A percentile compares a stretch with the other conserved stretches of the same genome.
phyloP scores from a whole-genome alignment of 768 basidiomycete genomes.

The Kwoniella europaea region DNA sequence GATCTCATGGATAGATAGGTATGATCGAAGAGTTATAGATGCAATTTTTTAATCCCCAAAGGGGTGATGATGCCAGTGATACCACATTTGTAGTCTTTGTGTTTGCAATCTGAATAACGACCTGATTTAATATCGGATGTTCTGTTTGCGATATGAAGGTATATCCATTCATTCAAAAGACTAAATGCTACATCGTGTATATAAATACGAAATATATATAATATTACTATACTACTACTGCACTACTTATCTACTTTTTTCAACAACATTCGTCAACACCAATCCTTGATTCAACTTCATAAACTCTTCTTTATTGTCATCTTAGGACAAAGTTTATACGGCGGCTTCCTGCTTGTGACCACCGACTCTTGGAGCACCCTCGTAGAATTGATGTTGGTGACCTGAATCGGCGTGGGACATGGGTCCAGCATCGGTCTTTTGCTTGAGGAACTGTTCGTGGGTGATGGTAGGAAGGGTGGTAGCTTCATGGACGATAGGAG shows the following conservation, averaged over 20 bases:
- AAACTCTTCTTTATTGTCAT: too few relatives aligned
- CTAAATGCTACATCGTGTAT: slow-evolving; percentile 26
- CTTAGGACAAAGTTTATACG: background rate
- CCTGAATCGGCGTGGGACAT: slow-evolving; percentile 48
- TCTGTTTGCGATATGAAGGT: background rate
- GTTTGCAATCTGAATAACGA: too few relatives aligned
- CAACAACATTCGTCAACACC: background rate
- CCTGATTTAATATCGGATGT: too few relatives aligned
- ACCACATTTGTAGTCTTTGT: too few relatives aligned
- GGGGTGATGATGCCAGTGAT: too few relatives aligned
- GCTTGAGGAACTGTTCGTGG: slow-evolving; percentile 52
- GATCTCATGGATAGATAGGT: too few relatives aligned
- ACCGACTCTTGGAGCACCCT: slow-evolving; percentile 47
- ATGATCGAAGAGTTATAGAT: too few relatives aligned
- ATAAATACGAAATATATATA: slow-evolving; percentile 3
- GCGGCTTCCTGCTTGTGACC: slow-evolving; percentile 21
- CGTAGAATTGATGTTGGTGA: slow-evolving; percentile 56
- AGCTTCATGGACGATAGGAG: slow-evolving; percentile 58
- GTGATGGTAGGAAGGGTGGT: slow-evolving; percentile 57
- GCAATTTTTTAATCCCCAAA: too few relatives aligned
- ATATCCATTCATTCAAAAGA: slow-evolving; percentile 1
- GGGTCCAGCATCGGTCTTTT: slow-evolving; percentile 42
- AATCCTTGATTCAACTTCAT: too few relatives aligned
- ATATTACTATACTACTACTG: background rate
- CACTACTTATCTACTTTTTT: background rate